Base-by-base conservation (phyloP, 805 yeast species). In the Sugiyamaella qingdaonensis region DNA sequence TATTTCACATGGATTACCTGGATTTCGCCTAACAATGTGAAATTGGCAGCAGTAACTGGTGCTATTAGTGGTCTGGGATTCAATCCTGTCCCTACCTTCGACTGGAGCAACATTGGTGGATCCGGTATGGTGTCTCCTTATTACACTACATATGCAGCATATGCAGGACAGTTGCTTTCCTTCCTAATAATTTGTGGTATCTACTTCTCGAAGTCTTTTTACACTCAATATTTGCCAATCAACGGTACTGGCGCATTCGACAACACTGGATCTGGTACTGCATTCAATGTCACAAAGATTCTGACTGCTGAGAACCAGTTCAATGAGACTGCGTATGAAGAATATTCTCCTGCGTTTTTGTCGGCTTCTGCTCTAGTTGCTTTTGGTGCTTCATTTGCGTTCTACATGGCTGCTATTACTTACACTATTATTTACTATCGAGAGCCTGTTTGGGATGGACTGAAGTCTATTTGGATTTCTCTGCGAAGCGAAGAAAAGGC, bases 341-440 rank as follows among this genome's bases (percentile, higher is more conserved):
- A 68, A 8, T 84, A 85, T 68, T 84, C 88, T 1, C 86, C 88
- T 9, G 89, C 89, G 9, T 84, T 77, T 65, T 82, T 81, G 62
- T 64, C 81, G 18, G 88, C 88, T 9, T 86, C 66, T 10, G 35
- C 52, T 13, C 29, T 58, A 2, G 53, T 58, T 3, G 62, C 73
- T n/a, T 81, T 80, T 62, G 86, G 86, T 29, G 77, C 83, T 0
- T 75, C 71, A 60, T 81, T 81, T 65, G 78, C 78, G 31, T 65
- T 79, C 44, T 81, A 80, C 58, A 39, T 41, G 48, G 52, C 52
- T 3, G 41, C 48, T 16, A 32, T 49, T 14, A 41, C 39, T 10
- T 49, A 49, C 31, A 41, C 29, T 32, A 27, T 49, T 24, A 11
- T 49, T 4, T 44, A 53, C 19, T 56, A 51, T 41, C 21, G 35